Evolutionary conservation across 768 basidiomycete species (phyloP).

Genomic region (Leccinum subgranulosum): DNA sequence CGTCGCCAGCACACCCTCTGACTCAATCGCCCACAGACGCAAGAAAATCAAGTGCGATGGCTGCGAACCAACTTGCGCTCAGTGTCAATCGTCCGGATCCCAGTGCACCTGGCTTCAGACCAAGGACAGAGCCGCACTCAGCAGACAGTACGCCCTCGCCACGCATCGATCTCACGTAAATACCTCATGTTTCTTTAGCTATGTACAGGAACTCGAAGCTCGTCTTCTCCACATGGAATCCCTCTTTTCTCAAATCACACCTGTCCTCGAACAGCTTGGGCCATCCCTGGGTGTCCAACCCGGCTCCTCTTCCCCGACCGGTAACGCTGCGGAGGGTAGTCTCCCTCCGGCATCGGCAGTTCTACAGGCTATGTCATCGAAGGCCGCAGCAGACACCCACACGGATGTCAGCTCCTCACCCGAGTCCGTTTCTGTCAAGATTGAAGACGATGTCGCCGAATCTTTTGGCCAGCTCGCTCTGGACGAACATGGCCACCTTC

Average conservation of each 20-base stretch:
- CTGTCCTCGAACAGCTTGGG: conserved; percentile 71
- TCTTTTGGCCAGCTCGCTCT: conserved; percentile 85
- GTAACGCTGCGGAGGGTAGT: conserved; percentile 9
- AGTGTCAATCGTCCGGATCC: conserved; percentile 70
- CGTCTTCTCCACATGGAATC: conserved; percentile 86
- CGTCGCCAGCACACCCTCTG: conserved; percentile 13
- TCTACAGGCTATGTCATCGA: conserved; percentile 36
- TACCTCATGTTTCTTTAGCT: conserved; percentile 44
- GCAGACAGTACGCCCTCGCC: conserved; percentile 68
- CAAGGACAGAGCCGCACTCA: conserved; percentile 85
- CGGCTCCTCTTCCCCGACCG: conserved; percentile 27
- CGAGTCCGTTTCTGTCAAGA: conserved; percentile 33
- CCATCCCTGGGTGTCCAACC: conserved; percentile 46
- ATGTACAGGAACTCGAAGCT: conserved; percentile 89
- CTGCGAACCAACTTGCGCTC: conserved; percentile 80
- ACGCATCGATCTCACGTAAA: conserved; percentile 4
- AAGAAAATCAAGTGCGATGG: conserved; percentile 96
- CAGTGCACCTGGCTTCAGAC: conserved; percentile 90
- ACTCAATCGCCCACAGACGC: conserved; percentile 45
- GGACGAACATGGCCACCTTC: conserved; percentile 86
- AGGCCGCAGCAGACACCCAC: conserved; percentile 35
- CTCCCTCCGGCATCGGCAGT: conserved; percentile 27
- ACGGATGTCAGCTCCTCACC: conserved; percentile 33
- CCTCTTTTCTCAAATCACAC: conserved; percentile 78
- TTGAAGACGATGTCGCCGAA: conserved; percentile 73